Evolutionary conservation across 257 asterid genomes (phyloP).

Genomic region (Petunia secreta): DNA sequence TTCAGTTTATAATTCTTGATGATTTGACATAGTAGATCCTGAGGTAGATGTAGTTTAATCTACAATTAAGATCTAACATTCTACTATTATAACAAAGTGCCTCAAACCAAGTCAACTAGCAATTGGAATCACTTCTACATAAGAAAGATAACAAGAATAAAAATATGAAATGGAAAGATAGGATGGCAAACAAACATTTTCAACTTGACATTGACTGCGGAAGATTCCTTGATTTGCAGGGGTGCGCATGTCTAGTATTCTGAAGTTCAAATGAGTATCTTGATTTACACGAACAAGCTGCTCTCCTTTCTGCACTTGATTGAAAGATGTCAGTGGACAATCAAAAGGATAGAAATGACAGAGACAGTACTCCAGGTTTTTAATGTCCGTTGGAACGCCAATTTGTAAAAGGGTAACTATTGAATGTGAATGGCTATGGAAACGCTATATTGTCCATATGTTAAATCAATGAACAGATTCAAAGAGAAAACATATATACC

Average conservation of each 20-base stretch:
- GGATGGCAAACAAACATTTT: conserved; percentile 47
- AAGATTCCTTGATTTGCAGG: conserved; percentile 93
- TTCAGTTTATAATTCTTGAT: too few relatives aligned
- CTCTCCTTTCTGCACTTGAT: conserved; percentile 21
- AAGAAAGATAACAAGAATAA: neutral
- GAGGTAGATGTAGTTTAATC: too few relatives aligned
- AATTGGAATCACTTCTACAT: conserved; percentile 13
- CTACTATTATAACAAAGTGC: neutral
- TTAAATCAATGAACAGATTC: neutral
- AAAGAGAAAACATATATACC: conserved; percentile 40
- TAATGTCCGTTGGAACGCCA: neutral
- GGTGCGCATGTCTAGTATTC: conserved; percentile 85
- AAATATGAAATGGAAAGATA: neutral
- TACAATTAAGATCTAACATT: neutral
- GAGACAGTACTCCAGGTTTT: neutral
- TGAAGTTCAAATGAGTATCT: conserved; percentile 83
- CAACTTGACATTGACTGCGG: conserved; percentile 72
- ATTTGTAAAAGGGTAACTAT: neutral
- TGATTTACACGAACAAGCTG: conserved; percentile 88
- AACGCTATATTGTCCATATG: neutral
- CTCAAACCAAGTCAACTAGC: neutral
- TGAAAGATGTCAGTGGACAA: neutral
- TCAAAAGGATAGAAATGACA: conserved; percentile 12
- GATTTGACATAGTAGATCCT: too few relatives aligned
- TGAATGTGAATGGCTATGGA: neutral